A percentile compares a stretch with the other conserved stretches of the same genome.
Conservation (phyloP, 2,329 filamentous ascomycete genomes). For the Verticillium isaacii region DNA sequence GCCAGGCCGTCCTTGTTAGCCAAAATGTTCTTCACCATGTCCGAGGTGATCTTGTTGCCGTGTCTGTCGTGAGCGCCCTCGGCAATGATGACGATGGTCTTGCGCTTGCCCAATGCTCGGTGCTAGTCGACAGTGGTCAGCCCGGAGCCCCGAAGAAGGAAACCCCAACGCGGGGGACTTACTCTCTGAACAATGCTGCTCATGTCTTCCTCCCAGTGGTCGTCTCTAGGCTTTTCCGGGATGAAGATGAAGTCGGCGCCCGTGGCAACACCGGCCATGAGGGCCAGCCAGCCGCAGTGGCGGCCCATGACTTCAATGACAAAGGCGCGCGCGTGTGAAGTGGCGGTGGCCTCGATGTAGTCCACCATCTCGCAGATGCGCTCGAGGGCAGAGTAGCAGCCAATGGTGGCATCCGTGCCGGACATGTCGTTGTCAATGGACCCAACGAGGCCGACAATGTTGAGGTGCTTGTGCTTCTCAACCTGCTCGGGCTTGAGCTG, state of each 20-base stretch:
- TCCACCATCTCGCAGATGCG: conserved; percentile 96
- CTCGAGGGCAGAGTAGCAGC: conserved; percentile 88
- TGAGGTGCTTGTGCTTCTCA: conserved; percentile 76
- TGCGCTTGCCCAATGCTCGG: conserved; percentile 82
- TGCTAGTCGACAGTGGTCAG: conserved; percentile 50
- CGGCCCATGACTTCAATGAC: conserved; percentile 98
- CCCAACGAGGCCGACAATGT: conserved; percentile 93
- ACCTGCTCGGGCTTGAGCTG: conserved; percentile 68
- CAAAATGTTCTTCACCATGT: conserved; percentile 83
- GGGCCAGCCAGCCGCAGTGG: conserved; percentile 94
- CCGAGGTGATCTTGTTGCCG: conserved; percentile 76
- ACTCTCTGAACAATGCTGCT: conserved; percentile 69
- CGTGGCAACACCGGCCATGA: conserved; percentile 93
- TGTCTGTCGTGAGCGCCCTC: conserved; percentile 87
- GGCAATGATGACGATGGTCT: conserved; percentile 96
- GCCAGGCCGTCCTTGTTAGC: conserved; percentile 69
- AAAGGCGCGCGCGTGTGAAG: conserved; percentile 91
- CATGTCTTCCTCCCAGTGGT: conserved; percentile 90
- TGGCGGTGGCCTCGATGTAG: conserved; percentile 92
- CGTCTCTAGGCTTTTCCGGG: conserved; percentile 82
- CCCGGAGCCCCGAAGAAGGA: neutral
- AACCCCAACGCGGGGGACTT: conserved; percentile 13
- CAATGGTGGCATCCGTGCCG: conserved; percentile 94
- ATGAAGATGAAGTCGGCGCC: conserved; percentile 97
- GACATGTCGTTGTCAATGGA: conserved; percentile 99